Conservation (phyloP, 1,139 yeast species). For the Pichia sp. region DNA sequence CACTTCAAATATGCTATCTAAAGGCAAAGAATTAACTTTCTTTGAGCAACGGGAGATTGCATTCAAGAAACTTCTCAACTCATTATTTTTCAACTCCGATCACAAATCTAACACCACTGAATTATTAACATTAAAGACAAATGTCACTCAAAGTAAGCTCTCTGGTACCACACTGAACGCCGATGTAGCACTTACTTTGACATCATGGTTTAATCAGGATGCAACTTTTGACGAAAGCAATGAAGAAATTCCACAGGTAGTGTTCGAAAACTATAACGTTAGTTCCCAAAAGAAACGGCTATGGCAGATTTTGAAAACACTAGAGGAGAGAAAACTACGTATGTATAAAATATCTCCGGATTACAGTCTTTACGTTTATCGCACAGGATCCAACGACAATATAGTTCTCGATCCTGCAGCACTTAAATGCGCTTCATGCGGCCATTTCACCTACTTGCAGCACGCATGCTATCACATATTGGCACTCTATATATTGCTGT, state of each 20-base stretch:
- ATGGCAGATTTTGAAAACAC: not conserved
- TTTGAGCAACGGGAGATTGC: too few relatives aligned
- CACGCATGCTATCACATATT: not conserved
- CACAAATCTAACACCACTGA: too few relatives aligned
- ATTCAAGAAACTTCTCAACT: too few relatives aligned
- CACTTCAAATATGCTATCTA: too few relatives aligned
- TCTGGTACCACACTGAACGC: not conserved
- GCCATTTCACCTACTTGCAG: not conserved
- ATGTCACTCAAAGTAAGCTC: not conserved
- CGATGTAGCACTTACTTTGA: not conserved
- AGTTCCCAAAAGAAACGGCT: not conserved
- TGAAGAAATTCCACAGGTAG: not conserved
- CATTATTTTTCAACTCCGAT: too few relatives aligned
- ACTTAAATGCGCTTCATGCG: conserved; percentile 1
- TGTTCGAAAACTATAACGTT: not conserved
- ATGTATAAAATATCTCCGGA: not conserved
- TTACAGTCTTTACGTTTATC: not conserved
- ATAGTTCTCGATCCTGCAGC: not conserved
- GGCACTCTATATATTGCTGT: not conserved
- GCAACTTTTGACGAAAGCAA: not conserved
- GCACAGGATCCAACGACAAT: too few relatives aligned
- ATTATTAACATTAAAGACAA: too few relatives aligned
- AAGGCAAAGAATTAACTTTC: too few relatives aligned
- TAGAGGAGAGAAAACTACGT: not conserved
- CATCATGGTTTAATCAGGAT: not conserved